These are phyloP conservation scores for Phytophthora idaei DNA, from an alignment of 352 stramenopile genomes.

Conservation along the genomic window DNA sequence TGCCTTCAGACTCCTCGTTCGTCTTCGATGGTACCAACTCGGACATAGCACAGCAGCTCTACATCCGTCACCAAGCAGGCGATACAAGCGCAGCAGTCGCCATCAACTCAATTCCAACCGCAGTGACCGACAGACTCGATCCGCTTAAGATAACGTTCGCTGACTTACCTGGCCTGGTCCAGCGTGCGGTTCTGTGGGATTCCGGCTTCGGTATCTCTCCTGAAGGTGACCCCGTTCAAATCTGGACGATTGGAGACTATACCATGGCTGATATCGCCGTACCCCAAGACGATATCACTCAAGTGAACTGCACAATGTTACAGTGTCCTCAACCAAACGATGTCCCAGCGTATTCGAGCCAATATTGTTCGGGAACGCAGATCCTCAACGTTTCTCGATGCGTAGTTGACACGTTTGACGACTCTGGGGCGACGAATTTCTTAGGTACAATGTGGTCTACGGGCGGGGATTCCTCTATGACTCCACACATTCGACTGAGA, in stretches of 20 bases:
- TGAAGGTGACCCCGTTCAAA: conserved; percentile 21
- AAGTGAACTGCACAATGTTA: conserved; percentile 27
- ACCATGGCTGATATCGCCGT: conserved; percentile 39
- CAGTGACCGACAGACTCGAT: conserved; percentile 19
- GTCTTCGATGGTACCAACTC: conserved; percentile 45
- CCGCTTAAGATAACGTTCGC: conserved; percentile 17
- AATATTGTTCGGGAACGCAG: conserved; percentile 40
- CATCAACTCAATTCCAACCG: conserved; percentile 25
- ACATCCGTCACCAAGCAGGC: conserved; percentile 27
- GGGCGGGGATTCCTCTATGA: conserved; percentile 23
- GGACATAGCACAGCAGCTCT: conserved; percentile 43
- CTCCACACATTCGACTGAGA: conserved; percentile 30
- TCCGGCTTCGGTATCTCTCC: conserved; percentile 35
- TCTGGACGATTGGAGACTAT: conserved; percentile 28
- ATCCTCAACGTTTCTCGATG: conserved; percentile 45
- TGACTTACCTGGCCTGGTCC: conserved; percentile 35
- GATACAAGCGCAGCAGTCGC: conserved; percentile 8
- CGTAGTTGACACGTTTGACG: conserved; percentile 30
- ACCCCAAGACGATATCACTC: conserved; percentile 13
- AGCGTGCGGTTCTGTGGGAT: conserved; percentile 48
- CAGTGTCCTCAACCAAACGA: conserved; percentile 35
- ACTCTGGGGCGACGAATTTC: conserved; percentile 3
- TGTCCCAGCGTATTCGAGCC: conserved; percentile 12
- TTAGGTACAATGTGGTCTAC: conserved; percentile 40
- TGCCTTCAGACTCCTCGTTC: conserved; percentile 21